Evolutionary conservation across 1,284 basidiomycete species (phyloP), one percentile per base, ranked within the genome.

Genomic region (Rhodotorula sp.): DNA sequence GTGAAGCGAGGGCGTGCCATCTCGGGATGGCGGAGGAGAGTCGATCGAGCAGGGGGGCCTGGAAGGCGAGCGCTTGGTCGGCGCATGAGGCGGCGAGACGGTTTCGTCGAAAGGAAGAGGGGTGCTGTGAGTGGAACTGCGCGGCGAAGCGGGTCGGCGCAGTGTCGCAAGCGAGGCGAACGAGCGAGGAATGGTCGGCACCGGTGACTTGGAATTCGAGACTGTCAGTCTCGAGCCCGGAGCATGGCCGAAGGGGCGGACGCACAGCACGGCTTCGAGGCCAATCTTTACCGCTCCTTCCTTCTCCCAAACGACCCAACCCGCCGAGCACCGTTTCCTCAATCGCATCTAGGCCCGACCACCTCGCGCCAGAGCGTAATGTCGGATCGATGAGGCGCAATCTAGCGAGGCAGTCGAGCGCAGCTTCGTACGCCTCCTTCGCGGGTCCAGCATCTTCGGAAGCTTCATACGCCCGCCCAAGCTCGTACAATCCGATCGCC

Each of bases 401-500:
- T 17, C 58, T 9, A 27, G 30, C 6, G 4, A 66, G 22, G 19
- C 19, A 44, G 20, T 55, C 53, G n/a, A 60, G 47, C 19, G 64
- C 64, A 4, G 29, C 13, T 24, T 29, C 20, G 39, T 47, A 59
- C 49, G 57, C 48, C 30, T 47, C 57, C 15, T 13, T 3, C 30
- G 53, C 59, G 1, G 22, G 15, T 22, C 39, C 32, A 7, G 32
- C 44, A 2, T 56, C 59, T 9, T 30, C 46, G 2, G n/a, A 1
- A 11, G 24, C 52, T 32, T 60, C 30, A 34, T 49, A 56, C 46
- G 56, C 32, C 2, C 53, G 52, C 0, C 46, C 64, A 13, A 66
- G 58, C 39, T 56, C 53, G 59, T 47, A 54, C n/a, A 59, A 47
- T 19, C 20, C 64, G 22, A 66, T n/a, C 1, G 58, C 58, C 15